Percentiles rank a stretch among this genome's conserved stretches.
These are phyloP conservation scores for Sporothrix inflata DNA, from an alignment of 2,329 filamentous ascomycete genomes.

Conservation along the genomic window DNA sequence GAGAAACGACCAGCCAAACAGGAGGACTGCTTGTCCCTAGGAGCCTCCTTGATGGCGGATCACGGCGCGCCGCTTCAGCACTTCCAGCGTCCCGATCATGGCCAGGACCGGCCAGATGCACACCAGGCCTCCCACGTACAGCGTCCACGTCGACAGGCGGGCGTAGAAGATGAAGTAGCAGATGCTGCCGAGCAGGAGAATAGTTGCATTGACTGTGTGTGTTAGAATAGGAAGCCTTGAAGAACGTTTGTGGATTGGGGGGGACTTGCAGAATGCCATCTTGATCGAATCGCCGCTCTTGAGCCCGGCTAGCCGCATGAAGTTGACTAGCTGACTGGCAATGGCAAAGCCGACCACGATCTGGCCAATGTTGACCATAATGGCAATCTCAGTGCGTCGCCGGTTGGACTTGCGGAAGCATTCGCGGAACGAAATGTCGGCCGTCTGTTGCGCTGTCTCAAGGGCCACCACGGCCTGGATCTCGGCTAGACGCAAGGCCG, in stretches of 20 bases:
- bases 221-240: background rate
- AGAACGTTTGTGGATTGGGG: fast-evolving
- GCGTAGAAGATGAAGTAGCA: constrained; percentile 49
- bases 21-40: constrained; percentile 48
- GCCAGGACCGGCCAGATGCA: constrained; percentile 43
- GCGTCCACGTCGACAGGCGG: constrained; percentile 49
- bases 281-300: constrained; percentile 44
- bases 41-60: constrained; percentile 38
- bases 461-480: constrained; percentile 62
- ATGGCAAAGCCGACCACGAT: constrained; percentile 43
- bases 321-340: constrained; percentile 41
- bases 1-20: constrained; percentile 48
- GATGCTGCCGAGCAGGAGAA: constrained; percentile 46
- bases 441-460: constrained; percentile 53
- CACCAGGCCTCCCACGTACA: constrained; percentile 46
- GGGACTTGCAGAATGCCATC: constrained; percentile 39
- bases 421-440: constrained; percentile 54
- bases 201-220: constrained; percentile 31
- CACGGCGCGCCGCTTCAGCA: constrained; percentile 42
- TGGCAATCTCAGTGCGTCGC: constrained; percentile 58
- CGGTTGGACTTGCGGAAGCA: constrained; percentile 54
- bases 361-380: constrained; percentile 41
- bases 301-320: constrained; percentile 42
- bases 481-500: constrained; percentile 47
- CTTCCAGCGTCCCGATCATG: constrained; percentile 48